Base-by-base conservation (phyloP, 2,329 filamentous ascomycete genomes). In the Aspergillus sp. region DNA sequence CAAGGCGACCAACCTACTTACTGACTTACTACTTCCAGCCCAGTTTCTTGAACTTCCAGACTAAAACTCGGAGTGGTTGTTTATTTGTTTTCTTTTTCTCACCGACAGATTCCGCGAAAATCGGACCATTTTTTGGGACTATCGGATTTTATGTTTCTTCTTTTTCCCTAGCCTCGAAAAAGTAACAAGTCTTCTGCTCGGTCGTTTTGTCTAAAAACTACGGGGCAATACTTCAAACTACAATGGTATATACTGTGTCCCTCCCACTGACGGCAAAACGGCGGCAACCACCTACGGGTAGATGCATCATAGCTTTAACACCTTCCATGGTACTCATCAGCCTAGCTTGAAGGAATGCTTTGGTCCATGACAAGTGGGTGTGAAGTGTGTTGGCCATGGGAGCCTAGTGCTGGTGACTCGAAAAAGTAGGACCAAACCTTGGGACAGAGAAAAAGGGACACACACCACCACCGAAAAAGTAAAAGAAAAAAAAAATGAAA, bases 251-350 rank as follows among this genome's bases (percentile, higher is more conserved):
- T 15, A 51, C 25, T 30, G 32, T 50, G n/a, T 36, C 38, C 38
- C 25, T 12, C 30, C 23, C 19, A 38, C 32, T 38, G 25, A 45
- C 39, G 25, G 39, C n/a, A 43, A 47, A 48, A 58, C 43, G 57
- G 56, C 41, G 59, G 60, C 60, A 58, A 57, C 47, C 51, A 36
- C 54, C 41, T 59, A 56, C 57, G 63, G 61, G 58, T 60, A 63
- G 55, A 28, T 66, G 49, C 63, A 65, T 64, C 60, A 64, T 59
- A 47, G 60, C 56, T 55, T 54, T 47, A 28, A 48, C 32, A 13
- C 9, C 41, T 57, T 58, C 65, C 63, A 64, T 61, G 65, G 65
- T 54, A 59, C 41, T 10, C 32, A 25, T 52, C 53, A 38, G 53
- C 13, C 30, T 45, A 55, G 39, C 15, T 55, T 41, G 25, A 21